These are phyloP conservation scores for Phytophthora megakarya DNA, from an alignment of 352 stramenopile species.

Conservation along the genomic window DNA sequence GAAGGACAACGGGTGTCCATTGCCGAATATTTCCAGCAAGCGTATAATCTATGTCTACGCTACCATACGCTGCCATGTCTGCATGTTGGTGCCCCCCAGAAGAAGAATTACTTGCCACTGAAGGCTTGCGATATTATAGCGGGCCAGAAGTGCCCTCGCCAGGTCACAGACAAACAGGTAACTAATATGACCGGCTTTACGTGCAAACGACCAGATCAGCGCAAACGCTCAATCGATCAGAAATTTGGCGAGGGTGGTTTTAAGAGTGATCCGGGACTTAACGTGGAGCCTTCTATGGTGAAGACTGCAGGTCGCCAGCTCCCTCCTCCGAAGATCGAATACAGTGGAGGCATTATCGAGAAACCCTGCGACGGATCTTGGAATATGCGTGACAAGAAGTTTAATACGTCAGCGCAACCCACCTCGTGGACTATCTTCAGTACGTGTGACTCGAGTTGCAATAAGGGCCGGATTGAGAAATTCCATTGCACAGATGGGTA, in stretches of 20 bases:
- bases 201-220: conserved; percentile 57
- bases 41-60: conserved; percentile 57
- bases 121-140: conserved; percentile 77
- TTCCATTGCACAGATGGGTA: conserved; percentile 60
- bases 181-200: conserved; percentile 84
- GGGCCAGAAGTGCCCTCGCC: conserved; percentile 77
- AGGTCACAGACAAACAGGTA: conserved; percentile 80
- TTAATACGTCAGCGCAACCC: conserved; percentile 45
- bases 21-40: conserved; percentile 59
- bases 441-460: conserved; percentile 49
- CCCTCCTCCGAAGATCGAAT: conserved; percentile 51
- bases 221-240: conserved; percentile 65
- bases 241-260: conserved; percentile 68
- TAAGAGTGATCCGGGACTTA: conserved; percentile 52
- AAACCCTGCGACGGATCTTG: conserved; percentile 61
- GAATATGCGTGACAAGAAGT: conserved; percentile 75
- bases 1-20: conserved; percentile 53
- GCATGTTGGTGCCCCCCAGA: conserved; percentile 73
- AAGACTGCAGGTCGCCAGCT: conserved; percentile 54
- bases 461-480: conserved; percentile 36
- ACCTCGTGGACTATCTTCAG: conserved; percentile 62
- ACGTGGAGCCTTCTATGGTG: conserved; percentile 62
- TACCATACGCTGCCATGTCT: conserved; percentile 82
- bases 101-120: conserved; percentile 84
- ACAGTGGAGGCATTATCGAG: conserved; percentile 46